phyloP scores from a whole-genome alignment of 225 moss, liverwort and hornwort genomes.

The Straminergon stramineum region DNA sequence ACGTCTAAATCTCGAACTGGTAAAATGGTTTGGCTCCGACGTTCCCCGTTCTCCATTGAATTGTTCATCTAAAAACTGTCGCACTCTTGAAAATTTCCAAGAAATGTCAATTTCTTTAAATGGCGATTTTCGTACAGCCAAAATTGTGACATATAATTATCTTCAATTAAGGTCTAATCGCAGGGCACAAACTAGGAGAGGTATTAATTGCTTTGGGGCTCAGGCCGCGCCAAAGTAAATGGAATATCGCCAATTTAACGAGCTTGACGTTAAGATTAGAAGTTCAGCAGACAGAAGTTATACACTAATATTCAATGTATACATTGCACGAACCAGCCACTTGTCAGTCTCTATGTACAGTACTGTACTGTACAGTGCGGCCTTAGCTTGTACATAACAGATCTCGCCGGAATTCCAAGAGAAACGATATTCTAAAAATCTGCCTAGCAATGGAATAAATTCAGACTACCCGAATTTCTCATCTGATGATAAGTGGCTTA shows the following conservation, averaged over 20 bases:
- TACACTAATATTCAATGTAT: neutral
- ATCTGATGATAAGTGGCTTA: no score
- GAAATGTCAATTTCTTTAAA: neutral
- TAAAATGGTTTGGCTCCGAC: neutral
- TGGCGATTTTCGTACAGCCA: neutral
- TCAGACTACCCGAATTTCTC: neutral
- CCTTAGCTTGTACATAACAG: neutral
- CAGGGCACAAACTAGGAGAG: no score
- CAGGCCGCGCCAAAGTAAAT: neutral
- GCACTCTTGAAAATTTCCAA: neutral
- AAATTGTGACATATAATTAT: no score
- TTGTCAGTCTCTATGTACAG: neutral
- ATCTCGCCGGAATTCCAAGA: neutral
- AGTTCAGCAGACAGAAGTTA: neutral
- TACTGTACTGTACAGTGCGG: no score
- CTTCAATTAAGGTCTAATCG: neutral
- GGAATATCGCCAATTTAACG: neutral
- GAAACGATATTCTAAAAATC: neutral
- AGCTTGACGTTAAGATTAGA: neutral
- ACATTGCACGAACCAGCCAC: neutral
- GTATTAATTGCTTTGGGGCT: neutral
- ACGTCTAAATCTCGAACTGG: neutral
- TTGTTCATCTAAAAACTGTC: neutral
- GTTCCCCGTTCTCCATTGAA: neutral
- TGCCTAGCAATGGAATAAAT: no score